Conservation (phyloP, 805 yeast species). For the Candida ficus region DNA sequence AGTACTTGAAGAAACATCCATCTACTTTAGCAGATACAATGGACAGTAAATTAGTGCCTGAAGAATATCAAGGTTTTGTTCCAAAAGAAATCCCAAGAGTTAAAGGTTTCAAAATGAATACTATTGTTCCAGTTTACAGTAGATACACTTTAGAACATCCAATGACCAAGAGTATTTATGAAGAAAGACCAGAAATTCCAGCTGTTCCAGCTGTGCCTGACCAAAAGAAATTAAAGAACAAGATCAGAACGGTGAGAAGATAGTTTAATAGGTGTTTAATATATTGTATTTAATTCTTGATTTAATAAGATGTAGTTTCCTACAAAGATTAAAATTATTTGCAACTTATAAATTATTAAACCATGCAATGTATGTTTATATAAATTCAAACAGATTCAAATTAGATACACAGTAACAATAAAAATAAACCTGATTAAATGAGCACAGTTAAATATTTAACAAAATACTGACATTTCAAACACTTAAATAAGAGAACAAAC, state of each 20-base stretch:
- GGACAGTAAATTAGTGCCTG: conserved; percentile 60
- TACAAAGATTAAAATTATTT: no score
- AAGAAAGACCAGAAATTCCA: conserved; percentile 33
- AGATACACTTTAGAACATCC: conserved; percentile 80
- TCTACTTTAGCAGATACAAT: conserved; percentile 57
- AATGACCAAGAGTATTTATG: conserved; percentile 65
- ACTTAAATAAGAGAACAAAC: no score
- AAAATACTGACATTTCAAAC: no score
- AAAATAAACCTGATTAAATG: no score
- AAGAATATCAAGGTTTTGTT: conserved; percentile 50
- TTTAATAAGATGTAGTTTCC: no score
- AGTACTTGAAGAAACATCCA: conserved; percentile 59
- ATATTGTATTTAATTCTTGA: no score
- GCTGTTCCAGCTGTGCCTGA: conserved; percentile 29
- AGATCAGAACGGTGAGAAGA: conserved; percentile 58
- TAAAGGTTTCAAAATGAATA: conserved; percentile 81
- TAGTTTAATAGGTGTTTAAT: no score
- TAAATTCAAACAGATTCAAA: no score
- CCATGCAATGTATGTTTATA: no score
- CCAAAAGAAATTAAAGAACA: conserved; percentile 42
- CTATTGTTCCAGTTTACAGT: conserved; percentile 84
- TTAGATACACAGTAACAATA: no score
- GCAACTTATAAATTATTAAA: no score
- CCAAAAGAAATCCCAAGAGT: conserved; percentile 68
- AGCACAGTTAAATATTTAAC: no score